Evolutionary conservation across 2,329 filamentous ascomycete genomes (phyloP).

Genomic region (Apiospora hydei): DNA sequence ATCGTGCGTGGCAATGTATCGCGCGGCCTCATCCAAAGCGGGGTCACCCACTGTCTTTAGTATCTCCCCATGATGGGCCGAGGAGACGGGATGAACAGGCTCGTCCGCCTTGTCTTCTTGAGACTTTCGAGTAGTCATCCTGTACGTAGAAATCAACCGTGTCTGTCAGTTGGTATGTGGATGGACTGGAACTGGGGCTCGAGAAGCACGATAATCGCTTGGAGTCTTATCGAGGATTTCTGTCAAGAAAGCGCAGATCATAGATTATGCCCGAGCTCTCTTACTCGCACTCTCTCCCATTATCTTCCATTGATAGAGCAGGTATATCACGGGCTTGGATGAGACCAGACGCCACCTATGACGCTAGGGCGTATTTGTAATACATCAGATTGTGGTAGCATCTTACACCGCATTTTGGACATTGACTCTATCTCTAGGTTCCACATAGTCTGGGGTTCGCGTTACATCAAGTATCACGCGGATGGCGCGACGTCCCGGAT

Average conservation of each 20-base stretch:
- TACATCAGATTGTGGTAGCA: not conserved
- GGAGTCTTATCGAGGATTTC: not conserved
- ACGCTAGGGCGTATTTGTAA: not conserved
- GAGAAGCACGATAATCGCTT: not conserved
- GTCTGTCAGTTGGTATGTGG: not conserved
- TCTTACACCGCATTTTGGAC: not conserved
- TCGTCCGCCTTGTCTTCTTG: not conserved
- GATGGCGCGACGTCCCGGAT: not conserved
- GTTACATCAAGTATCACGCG: not conserved
- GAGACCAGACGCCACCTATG: not conserved
- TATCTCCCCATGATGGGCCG: not conserved
- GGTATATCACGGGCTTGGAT: not conserved
- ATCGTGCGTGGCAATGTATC: slow-evolving; percentile 34
- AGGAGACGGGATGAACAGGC: not conserved
- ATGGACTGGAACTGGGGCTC: too few species aligned
- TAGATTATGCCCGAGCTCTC: not conserved
- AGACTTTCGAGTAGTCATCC: not conserved
- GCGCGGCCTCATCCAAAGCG: slow-evolving; percentile 33
- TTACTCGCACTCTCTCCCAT: not conserved
- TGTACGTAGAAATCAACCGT: not conserved
- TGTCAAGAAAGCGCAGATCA: not conserved
- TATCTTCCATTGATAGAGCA: not conserved
- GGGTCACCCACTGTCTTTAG: slow-evolving; percentile 29
- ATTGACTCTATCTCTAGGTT: not conserved
- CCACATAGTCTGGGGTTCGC: not conserved